These are phyloP conservation scores for Strigomonas culicis DNA, from an alignment of 208 protist genomes.

Conservation along the genomic window DNA sequence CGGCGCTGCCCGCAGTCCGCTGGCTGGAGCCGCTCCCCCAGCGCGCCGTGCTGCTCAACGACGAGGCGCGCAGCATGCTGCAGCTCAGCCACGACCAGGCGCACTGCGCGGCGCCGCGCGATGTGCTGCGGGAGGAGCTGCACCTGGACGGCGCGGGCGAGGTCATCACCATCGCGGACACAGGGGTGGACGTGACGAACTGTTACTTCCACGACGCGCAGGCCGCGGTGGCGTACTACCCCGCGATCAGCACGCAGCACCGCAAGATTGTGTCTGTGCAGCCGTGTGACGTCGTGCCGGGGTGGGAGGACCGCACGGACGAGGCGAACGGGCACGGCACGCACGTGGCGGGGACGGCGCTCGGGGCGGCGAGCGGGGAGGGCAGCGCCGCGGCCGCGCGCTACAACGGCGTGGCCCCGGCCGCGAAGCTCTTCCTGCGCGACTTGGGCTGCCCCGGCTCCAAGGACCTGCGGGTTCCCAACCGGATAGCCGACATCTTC, in stretches of 20 bases:
- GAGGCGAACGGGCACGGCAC: conserved; percentile 67
- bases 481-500: conserved; percentile 39
- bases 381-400: background rate
- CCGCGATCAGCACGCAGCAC: conserved; percentile 57
- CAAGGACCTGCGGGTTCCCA: background rate
- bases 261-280: conserved; percentile 83
- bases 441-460: conserved; percentile 29
- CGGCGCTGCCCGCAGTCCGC: conserved; percentile 53
- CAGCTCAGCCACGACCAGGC: conserved; percentile 24
- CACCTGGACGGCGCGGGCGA: conserved; percentile 68
- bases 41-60: conserved; percentile 33
- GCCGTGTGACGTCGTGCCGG: conserved; percentile 15
- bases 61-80: conserved; percentile 25
- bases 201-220: conserved; percentile 84
- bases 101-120: conserved; percentile 11
- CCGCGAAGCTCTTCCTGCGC: conserved; percentile 78
- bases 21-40: conserved; percentile 54
- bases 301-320: conserved; percentile 23
- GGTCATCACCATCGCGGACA: conserved; percentile 85
- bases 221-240: conserved; percentile 56
- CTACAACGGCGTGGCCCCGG: conserved; percentile 80
- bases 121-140: background rate
- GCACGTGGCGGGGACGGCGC: conserved; percentile 74
- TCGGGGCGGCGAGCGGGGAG: conserved; percentile 25
- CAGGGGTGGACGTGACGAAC: conserved; percentile 74